A percentile compares a stretch with the other conserved stretches of the same genome.
phyloP scores from a whole-genome alignment of 2,329 filamentous ascomycete species.

The Fusarium sp. region DNA sequence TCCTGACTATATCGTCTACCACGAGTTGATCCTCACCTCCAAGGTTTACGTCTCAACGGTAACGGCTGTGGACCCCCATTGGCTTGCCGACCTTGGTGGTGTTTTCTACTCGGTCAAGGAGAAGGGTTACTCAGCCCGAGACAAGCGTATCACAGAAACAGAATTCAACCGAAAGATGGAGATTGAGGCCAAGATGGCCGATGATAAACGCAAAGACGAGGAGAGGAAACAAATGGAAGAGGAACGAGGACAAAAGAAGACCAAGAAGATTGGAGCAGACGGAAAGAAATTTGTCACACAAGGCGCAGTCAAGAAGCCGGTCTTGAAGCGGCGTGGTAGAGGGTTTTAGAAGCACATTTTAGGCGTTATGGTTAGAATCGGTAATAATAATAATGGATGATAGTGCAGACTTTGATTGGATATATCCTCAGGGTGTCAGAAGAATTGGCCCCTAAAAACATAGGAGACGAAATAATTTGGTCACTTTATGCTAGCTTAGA shows the following conservation, averaged over 20 bases:
- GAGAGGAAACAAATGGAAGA: constrained; percentile 63
- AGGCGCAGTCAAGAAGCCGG: constrained; percentile 71
- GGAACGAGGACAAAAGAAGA: constrained; percentile 55
- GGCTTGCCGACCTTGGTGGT: constrained; percentile 94
- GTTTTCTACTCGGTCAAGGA: constrained; percentile 98
- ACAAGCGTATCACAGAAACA: constrained; percentile 87
- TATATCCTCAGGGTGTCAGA: too few relatives aligned
- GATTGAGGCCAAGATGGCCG: constrained; percentile 91
- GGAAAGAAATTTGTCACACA: constrained; percentile 70
- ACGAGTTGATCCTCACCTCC: constrained; percentile 94
- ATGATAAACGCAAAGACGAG: constrained; percentile 78
- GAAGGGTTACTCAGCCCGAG: constrained; percentile 90
- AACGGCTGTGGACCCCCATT: constrained; percentile 94
- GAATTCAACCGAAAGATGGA: constrained; percentile 95
- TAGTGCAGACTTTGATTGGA: too few relatives aligned
- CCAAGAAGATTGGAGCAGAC: constrained; percentile 51
- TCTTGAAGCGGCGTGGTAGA: constrained; percentile 66
- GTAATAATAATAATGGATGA: constrained; percentile 9
- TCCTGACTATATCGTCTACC: constrained; percentile 97
- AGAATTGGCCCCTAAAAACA: too few relatives aligned
- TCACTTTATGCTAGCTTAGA: too few relatives aligned
- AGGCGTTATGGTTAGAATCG: background rate
- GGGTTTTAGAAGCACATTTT: constrained; percentile 57
- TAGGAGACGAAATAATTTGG: too few relatives aligned
- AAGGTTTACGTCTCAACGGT: constrained; percentile 99